These are phyloP conservation scores for Microbotryum saponariae DNA, from an alignment of 1,284 basidiomycete genomes.

Conservation along the genomic window DNA sequence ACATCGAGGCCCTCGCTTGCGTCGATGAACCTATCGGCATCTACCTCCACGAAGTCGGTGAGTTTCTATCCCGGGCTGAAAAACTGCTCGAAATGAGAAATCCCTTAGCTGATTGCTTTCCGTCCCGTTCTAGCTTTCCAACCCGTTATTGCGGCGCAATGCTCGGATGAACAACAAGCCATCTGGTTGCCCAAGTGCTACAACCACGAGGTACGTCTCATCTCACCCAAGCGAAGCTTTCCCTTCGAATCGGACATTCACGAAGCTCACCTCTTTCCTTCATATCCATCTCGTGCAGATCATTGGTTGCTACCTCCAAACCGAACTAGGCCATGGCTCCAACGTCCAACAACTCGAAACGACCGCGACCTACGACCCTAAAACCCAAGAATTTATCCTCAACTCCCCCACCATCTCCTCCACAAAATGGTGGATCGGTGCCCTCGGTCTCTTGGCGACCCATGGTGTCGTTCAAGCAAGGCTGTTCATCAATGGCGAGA, in stretches of 20 bases:
- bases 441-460: slow-evolving; percentile 61
- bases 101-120: slow-evolving; percentile 1
- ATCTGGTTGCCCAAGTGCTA: slow-evolving; percentile 47
- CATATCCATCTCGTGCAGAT: slow-evolving; percentile 21
- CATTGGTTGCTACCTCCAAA: slow-evolving; percentile 40
- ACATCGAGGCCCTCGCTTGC: slow-evolving; percentile 30
- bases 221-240: slow-evolving; percentile 35
- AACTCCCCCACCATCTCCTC: slow-evolving; percentile 68
- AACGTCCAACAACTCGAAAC: slow-evolving; percentile 64
- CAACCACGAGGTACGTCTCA: slow-evolving; percentile 49
- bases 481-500: slow-evolving; percentile 58
- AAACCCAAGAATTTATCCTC: slow-evolving; percentile 63
- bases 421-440: slow-evolving; percentile 77
- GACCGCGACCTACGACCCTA: slow-evolving; percentile 63
- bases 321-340: slow-evolving; percentile 61
- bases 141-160: slow-evolving; percentile 25
- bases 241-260: too few species aligned
- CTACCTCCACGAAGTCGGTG: slow-evolving; percentile 53
- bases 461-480: slow-evolving; percentile 72
- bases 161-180: slow-evolving; percentile 28
- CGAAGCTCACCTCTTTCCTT: background rate
- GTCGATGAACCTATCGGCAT: slow-evolving; percentile 53
- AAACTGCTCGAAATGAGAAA: background rate
- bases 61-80: slow-evolving; percentile 25
- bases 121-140: slow-evolving; percentile 11